Percentiles rank a stretch among this genome's conserved stretches.
Conservation (phyloP, 73 alveolate species). For the Paraurostyla sp. region DNA sequence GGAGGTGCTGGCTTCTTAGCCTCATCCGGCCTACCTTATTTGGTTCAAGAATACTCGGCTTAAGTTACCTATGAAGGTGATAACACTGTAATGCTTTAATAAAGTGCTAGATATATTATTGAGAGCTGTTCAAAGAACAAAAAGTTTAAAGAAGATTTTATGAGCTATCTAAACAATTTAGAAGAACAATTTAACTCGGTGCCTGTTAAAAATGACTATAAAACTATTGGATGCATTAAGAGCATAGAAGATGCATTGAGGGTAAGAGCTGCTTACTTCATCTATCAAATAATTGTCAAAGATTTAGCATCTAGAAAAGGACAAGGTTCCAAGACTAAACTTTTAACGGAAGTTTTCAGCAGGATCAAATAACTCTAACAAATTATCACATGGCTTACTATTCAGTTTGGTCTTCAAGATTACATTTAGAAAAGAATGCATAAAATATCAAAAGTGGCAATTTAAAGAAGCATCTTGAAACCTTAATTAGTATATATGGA, state of each 20-base stretch:
- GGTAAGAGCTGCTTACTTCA: slow-evolving; percentile 1
- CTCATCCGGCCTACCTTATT: slow-evolving; percentile 73
- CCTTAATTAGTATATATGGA: slow-evolving; percentile 16
- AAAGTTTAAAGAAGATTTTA: background rate
- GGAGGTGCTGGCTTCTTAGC: slow-evolving; percentile 81
- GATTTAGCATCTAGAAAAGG: background rate
- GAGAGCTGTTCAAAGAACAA: slow-evolving; percentile 19
- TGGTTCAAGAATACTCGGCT: slow-evolving; percentile 40
- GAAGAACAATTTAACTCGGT: background rate
- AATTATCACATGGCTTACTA: background rate
- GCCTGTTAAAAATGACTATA: background rate
- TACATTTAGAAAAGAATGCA: background rate
- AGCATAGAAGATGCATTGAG: slow-evolving; percentile 19
- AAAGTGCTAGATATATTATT: slow-evolving; percentile 66
- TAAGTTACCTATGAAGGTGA: slow-evolving; percentile 74
- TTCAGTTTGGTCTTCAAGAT: background rate
- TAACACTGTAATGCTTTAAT: slow-evolving; percentile 72
- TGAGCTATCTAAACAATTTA: background rate
- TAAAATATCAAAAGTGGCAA: background rate
- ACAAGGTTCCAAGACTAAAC: background rate
- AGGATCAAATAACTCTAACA: background rate
- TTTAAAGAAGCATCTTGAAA: background rate
- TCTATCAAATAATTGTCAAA: background rate
- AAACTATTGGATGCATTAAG: background rate
- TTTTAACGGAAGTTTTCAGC: background rate